Conservation (phyloP, 306 rosid species). For the Crotalaria pallida region DNA sequence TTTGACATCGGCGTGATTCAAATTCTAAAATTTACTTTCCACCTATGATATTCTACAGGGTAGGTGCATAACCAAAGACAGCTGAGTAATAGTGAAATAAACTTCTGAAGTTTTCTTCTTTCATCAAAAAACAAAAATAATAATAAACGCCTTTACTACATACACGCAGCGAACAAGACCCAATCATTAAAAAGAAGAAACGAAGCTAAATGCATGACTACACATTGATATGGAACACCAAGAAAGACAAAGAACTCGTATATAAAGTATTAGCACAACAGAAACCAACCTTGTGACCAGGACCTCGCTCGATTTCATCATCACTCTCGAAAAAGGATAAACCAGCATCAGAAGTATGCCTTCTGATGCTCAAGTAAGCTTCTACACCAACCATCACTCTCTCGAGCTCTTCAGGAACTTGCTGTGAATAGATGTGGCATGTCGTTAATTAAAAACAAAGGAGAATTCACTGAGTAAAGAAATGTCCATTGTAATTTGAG, state of each 20-base stretch:
- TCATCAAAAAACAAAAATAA: too few relatives aligned
- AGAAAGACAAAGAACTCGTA: slow-evolving; percentile 11
- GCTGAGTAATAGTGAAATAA: neutral
- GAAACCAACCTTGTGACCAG: slow-evolving; percentile 57
- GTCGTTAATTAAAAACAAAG: slow-evolving; percentile 11
- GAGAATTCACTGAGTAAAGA: slow-evolving; percentile 2
- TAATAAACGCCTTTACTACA: slow-evolving; percentile 9
- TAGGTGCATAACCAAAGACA: neutral
- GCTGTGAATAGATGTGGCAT: slow-evolving; percentile 47
- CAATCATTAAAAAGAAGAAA: neutral
- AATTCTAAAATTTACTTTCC: slow-evolving; percentile 5
- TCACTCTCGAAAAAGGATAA: slow-evolving; percentile 76
- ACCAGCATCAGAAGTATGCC: slow-evolving; percentile 57
- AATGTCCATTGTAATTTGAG: neutral
- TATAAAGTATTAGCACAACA: neutral
- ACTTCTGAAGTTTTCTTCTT: neutral
- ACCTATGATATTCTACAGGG: neutral
- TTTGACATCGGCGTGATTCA: neutral
- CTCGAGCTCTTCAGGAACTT: slow-evolving; percentile 95
- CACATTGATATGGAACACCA: slow-evolving; percentile 11
- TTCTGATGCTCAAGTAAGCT: slow-evolving; percentile 96
- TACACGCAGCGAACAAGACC: neutral
- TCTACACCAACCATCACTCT: slow-evolving; percentile 87
- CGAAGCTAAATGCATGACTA: neutral
- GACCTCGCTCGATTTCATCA: slow-evolving; percentile 46